These are phyloP conservation scores for Tilletia walkeri DNA, from an alignment of 1,284 basidiomycete species.

Conservation along the genomic window DNA sequence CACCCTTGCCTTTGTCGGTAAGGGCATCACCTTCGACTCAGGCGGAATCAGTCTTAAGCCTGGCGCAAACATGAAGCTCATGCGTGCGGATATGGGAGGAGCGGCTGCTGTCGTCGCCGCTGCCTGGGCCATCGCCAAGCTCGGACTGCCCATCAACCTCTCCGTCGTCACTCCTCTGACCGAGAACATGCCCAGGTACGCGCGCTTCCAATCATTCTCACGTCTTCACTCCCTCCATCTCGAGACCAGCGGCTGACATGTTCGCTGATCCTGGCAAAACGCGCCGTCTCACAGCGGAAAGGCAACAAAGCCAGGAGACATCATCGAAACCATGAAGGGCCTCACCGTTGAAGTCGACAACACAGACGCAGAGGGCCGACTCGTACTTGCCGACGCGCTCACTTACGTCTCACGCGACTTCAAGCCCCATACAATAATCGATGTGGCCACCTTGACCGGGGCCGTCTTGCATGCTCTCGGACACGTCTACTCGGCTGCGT, in stretches of 20 bases:
- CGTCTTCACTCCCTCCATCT: background rate
- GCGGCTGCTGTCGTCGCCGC: slow-evolving; percentile 75
- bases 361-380: slow-evolving; percentile 81
- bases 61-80: slow-evolving; percentile 63
- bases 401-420: slow-evolving; percentile 77
- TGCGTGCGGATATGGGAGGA: slow-evolving; percentile 54
- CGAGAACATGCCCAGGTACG: slow-evolving; percentile 77
- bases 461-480: slow-evolving; percentile 60
- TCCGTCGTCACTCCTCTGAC: slow-evolving; percentile 71
- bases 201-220: background rate
- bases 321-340: slow-evolving; percentile 82
- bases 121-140: slow-evolving; percentile 74
- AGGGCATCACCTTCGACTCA: slow-evolving; percentile 67
- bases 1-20: slow-evolving; percentile 78
- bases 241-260: background rate
- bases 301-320: slow-evolving; percentile 80
- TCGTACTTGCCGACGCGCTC: slow-evolving; percentile 73
- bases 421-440: slow-evolving; percentile 78
- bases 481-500: slow-evolving; percentile 73
- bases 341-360: slow-evolving; percentile 84
- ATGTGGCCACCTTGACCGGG: slow-evolving; percentile 77
- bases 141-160: slow-evolving; percentile 75
- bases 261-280: background rate
- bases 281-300: slow-evolving; percentile 59
- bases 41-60: slow-evolving; percentile 86